Base-by-base conservation (phyloP, 2,329 filamentous ascomycete genomes). In the Cladosporium oxysporum region DNA sequence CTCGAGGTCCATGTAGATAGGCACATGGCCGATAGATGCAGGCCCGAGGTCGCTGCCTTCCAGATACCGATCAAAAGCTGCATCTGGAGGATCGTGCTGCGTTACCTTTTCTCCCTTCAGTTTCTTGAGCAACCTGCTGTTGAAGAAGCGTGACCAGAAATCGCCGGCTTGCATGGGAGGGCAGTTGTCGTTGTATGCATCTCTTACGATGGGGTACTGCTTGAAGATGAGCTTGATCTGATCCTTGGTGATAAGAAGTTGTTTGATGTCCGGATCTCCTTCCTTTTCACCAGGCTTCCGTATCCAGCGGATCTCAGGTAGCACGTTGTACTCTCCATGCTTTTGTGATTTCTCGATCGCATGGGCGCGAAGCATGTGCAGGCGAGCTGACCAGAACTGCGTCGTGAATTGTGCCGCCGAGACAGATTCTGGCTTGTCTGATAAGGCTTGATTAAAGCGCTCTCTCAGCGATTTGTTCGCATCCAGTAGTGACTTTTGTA, bases 91-190 rank as follows among this genome's bases (percentile, higher is more conserved):
- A 76, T 97, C 94, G 4, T 85, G 85, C 10, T 94, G 92, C 0
- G 87, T 87, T 53, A 96, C 88, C 62, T 92, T 91, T 79, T 98
- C 93, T 44, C 96, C 95, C 66, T 93, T 91, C 65, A 99, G 82
- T 75, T 93, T 94, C 79, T 97, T 97, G 70, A 93, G 92, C 10
- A 99, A 82, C 65, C 91, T 87, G 77, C 92, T 97, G 68, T 93
- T 87, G 77, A 99, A 98, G 79, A 99, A 99, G 16, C 92, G 87
- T 6, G 91, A 91, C 93, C 94, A 99, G 76, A 99, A 99, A 59
- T 92, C 88, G 65, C 84, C 84, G 73, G 96, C 91, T 29, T 85
- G 88, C 47, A 96, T 79, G 5, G 72, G 72, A 1, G 76, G 72
- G 0, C 97, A 93, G 70, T 93, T 92, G 75, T 97, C 93, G 75